A percentile compares a stretch with the other conserved stretches of the same genome.
These are phyloP conservation scores for Coelastrella sp. DNA, from an alignment of 139 green algal species.

Conservation along the genomic window DNA sequence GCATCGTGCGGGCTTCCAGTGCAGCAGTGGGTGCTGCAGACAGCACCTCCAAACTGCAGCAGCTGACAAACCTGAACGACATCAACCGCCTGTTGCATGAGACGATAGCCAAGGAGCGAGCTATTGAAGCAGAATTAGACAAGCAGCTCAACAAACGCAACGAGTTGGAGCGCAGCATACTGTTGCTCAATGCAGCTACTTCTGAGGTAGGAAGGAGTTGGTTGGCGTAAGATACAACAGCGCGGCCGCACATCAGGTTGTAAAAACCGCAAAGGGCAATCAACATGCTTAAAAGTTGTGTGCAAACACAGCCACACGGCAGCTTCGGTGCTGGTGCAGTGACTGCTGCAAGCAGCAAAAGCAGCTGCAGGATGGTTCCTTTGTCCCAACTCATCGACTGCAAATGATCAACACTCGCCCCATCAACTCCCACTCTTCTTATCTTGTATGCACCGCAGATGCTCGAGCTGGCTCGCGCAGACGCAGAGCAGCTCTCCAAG, in stretches of 20 bases:
- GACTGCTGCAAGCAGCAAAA: too few species aligned
- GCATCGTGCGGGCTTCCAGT: neutral
- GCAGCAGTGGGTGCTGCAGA: neutral
- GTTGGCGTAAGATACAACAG: slow-evolving; percentile 48
- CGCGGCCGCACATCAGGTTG: too few species aligned
- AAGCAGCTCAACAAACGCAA: slow-evolving; percentile 62
- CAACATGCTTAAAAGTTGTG: too few species aligned
- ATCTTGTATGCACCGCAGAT: slow-evolving; percentile 58
- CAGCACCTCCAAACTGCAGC: neutral
- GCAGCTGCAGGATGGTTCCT: too few species aligned
- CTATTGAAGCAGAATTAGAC: slow-evolving; percentile 87
- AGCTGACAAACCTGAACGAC: slow-evolving; percentile 63
- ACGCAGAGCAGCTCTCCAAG: slow-evolving; percentile 82
- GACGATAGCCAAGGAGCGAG: slow-evolving; percentile 78
- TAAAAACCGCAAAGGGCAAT: too few species aligned
- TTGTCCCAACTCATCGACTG: too few species aligned
- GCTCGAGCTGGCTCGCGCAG: slow-evolving; percentile 80
- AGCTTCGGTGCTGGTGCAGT: neutral
- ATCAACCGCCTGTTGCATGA: slow-evolving; percentile 87
- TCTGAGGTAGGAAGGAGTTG: slow-evolving; percentile 77
- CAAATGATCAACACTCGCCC: too few species aligned
- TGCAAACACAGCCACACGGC: neutral
- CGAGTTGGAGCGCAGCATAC: slow-evolving; percentile 73
- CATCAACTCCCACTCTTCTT: neutral
- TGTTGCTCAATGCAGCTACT: slow-evolving; percentile 69